Percentiles rank a stretch among this genome's conserved stretches.
phyloP scores from a whole-genome alignment of 495 filamentous ascomycete species.

The Hypoxylon perforatum region DNA sequence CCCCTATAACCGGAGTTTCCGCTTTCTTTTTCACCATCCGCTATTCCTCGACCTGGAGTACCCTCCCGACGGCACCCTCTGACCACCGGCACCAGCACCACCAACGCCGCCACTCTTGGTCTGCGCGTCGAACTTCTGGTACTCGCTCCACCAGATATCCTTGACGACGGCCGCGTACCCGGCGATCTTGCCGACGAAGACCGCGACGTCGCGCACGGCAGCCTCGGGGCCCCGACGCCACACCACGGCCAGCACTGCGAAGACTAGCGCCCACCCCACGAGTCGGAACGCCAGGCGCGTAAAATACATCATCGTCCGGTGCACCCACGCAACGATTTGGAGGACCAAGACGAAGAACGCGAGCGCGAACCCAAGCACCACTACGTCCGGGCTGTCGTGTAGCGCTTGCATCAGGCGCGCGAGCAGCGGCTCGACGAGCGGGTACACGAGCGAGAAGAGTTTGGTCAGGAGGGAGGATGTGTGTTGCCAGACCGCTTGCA shows the following conservation, averaged over 20 bases:
- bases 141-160: conserved; percentile 68
- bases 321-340: conserved; percentile 73
- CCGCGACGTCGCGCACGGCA: conserved; percentile 64
- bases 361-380: conserved; percentile 65
- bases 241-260: conserved; percentile 62
- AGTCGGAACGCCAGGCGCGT: conserved; percentile 68
- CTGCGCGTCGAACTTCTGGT: conserved; percentile 57
- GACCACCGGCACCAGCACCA: conserved; percentile 39
- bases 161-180: conserved; percentile 65
- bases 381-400: conserved; percentile 66
- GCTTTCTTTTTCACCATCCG: conserved; percentile 41
- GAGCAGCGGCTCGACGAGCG: conserved; percentile 60
- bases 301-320: conserved; percentile 78
- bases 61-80: conserved; percentile 31
- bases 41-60: conserved; percentile 44
- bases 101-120: conserved; percentile 32
- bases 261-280: conserved; percentile 67
- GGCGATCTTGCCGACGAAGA: conserved; percentile 39
- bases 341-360: conserved; percentile 68
- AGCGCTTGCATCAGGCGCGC: conserved; percentile 52
- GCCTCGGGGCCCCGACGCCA: conserved; percentile 73
- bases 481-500: conserved; percentile 48
- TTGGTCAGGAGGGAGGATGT: conserved; percentile 43
- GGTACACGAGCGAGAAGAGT: conserved; percentile 42
- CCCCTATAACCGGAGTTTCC: no score